A percentile compares a stretch with the other conserved stretches of the same genome.
Evolutionary conservation across 2,329 filamentous ascomycete species (phyloP).

Genomic region (Plenodomus lindquistii): DNA sequence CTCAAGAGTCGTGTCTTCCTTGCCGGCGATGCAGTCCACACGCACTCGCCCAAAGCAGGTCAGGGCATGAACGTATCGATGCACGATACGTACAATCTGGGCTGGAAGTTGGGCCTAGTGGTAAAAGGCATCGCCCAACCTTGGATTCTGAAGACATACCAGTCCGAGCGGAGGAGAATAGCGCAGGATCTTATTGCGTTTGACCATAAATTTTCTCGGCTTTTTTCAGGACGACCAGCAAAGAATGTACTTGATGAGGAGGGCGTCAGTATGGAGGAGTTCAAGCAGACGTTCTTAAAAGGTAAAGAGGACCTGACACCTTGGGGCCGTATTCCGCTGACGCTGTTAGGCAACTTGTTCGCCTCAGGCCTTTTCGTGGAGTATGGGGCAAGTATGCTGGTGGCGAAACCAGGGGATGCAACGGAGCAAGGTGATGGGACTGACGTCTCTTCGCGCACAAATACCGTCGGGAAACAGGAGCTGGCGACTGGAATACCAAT

Average conservation of each 20-base stretch:
- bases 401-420: slow-evolving; percentile 55
- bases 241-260: slow-evolving; percentile 64
- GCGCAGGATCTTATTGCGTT: slow-evolving; percentile 67
- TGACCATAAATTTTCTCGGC: slow-evolving; percentile 53
- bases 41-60: slow-evolving; percentile 64
- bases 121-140: slow-evolving; percentile 49
- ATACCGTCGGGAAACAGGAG: slow-evolving; percentile 42
- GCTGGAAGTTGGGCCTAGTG: slow-evolving; percentile 60
- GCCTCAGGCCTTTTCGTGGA: slow-evolving; percentile 62
- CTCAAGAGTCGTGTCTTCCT: slow-evolving; percentile 66
- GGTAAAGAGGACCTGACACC: slow-evolving; percentile 1
- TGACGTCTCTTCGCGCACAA: slow-evolving; percentile 39
- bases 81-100: slow-evolving; percentile 66
- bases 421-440: slow-evolving; percentile 54
- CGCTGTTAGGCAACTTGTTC: slow-evolving; percentile 57
- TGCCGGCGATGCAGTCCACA: slow-evolving; percentile 67
- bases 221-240: slow-evolving; percentile 55
- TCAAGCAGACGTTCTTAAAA: slow-evolving; percentile 64
- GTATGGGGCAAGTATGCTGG: slow-evolving; percentile 60
- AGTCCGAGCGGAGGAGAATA: slow-evolving; percentile 60
- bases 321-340: neutral
- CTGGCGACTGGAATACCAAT: slow-evolving; percentile 53
- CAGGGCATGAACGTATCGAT: slow-evolving; percentile 75
- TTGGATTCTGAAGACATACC: slow-evolving; percentile 56
- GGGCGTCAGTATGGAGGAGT: slow-evolving; percentile 65